Evolutionary conservation across 2,329 filamentous ascomycete species (phyloP).

Genomic region (Penicillium sp.): DNA sequence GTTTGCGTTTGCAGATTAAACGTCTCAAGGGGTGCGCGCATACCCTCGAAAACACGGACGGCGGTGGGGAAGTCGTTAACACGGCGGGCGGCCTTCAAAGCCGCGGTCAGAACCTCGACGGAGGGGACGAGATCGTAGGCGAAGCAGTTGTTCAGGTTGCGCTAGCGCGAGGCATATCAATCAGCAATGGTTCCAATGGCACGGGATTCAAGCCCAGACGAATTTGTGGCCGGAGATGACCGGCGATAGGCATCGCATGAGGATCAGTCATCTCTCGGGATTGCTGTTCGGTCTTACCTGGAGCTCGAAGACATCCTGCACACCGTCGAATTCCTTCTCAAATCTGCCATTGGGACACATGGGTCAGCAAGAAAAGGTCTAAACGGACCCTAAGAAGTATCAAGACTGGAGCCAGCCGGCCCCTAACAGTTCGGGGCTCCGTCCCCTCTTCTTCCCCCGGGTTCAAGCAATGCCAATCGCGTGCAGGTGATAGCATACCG

Average conservation of each 20-base stretch:
- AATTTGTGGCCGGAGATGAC: neutral
- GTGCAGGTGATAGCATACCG: slow-evolving; percentile 61
- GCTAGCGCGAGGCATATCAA: slow-evolving; percentile 50
- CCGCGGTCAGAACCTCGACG: slow-evolving; percentile 82
- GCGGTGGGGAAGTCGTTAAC: slow-evolving; percentile 99
- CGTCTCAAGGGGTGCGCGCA: slow-evolving; percentile 37
- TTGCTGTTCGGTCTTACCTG: slow-evolving; percentile 73
- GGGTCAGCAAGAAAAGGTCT: slow-evolving; percentile 28
- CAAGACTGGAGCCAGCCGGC: slow-evolving; percentile 12
- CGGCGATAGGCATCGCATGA: slow-evolving; percentile 17
- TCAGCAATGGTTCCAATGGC: neutral
- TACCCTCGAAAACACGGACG: slow-evolving; percentile 97
- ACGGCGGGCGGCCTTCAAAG: slow-evolving; percentile 86
- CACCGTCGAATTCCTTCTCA: slow-evolving; percentile 97
- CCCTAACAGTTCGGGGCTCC: slow-evolving; percentile 14
- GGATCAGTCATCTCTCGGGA: too few species aligned
- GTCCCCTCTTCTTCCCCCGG: slow-evolving; percentile 8
- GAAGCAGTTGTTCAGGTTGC: slow-evolving; percentile 99
- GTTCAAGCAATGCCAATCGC: slow-evolving; percentile 25
- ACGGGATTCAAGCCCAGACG: slow-evolving; percentile 1
- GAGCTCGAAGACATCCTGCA: slow-evolving; percentile 99
- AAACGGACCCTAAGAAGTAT: slow-evolving; percentile 13
- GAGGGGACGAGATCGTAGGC: slow-evolving; percentile 99
- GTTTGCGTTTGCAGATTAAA: neutral
- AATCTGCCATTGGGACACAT: slow-evolving; percentile 64